phyloP scores from a whole-genome alignment of 2,329 filamentous ascomycete species.

The Nemania sp. region DNA sequence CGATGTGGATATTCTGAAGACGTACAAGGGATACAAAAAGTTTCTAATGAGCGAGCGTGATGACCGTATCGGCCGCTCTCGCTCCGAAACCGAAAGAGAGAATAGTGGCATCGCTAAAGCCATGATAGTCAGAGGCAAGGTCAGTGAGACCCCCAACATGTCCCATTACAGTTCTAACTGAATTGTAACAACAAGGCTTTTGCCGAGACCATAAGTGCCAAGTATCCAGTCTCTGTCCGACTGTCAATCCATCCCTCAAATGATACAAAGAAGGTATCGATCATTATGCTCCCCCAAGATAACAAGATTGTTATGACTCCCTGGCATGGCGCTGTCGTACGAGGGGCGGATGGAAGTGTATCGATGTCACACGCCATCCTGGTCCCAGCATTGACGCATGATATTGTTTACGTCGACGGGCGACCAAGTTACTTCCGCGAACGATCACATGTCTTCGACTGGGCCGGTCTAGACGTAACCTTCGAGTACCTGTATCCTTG shows the following conservation, averaged over 20 bases:
- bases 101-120: conserved; percentile 24
- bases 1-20: conserved; percentile 20
- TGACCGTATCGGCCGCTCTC: conserved; percentile 17
- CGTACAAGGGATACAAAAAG: conserved; percentile 28
- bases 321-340: conserved; percentile 25
- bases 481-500: conserved; percentile 53
- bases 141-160: background rate
- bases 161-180: background rate
- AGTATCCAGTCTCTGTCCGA: conserved; percentile 21
- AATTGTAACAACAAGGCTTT: conserved; percentile 18
- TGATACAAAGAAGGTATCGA: conserved; percentile 24
- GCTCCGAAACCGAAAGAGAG: conserved; percentile 25
- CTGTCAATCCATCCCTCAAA: conserved; percentile 27
- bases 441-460: conserved; percentile 49
- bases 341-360: conserved; percentile 14
- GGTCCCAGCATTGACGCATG: conserved; percentile 33
- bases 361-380: conserved; percentile 25
- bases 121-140: conserved; percentile 27
- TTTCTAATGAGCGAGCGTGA: conserved; percentile 25
- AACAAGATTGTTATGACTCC: conserved; percentile 27
- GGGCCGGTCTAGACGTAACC: conserved; percentile 45
- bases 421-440: conserved; percentile 55
- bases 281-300: conserved; percentile 22
- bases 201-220: conserved; percentile 17
- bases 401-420: conserved; percentile 51